A percentile compares a stretch with the other conserved stretches of the same genome.
phyloP scores from a whole-genome alignment of 1,284 basidiomycete species.

The Apiotrichum akiyoshidainum region DNA sequence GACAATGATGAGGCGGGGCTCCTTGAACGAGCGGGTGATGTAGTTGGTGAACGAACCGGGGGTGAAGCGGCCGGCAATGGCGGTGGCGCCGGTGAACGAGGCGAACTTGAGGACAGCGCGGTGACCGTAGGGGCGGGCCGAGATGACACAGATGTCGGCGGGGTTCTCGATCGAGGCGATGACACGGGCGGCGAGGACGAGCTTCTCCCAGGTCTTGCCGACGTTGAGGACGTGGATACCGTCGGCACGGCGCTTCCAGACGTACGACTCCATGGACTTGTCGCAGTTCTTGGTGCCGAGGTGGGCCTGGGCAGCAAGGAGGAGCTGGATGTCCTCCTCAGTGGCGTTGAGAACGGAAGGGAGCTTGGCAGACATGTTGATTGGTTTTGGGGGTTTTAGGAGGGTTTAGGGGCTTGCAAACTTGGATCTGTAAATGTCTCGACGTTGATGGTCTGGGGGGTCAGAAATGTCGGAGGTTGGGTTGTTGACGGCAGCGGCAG shows the following conservation, averaged over 20 bases:
- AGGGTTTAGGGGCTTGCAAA: slow-evolving; percentile 42
- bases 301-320: slow-evolving; percentile 93
- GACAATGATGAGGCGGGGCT: slow-evolving; percentile 95
- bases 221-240: slow-evolving; percentile 97
- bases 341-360: slow-evolving; percentile 89
- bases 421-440: slow-evolving; percentile 36
- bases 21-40: slow-evolving; percentile 99
- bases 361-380: slow-evolving; percentile 62
- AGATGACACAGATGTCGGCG: slow-evolving; percentile 95
- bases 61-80: slow-evolving; percentile 98
- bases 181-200: slow-evolving; percentile 89
- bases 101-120: slow-evolving; percentile 98
- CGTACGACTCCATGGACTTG: slow-evolving; percentile 97
- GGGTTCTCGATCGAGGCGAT: slow-evolving; percentile 97
- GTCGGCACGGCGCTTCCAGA: slow-evolving; percentile 94
- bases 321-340: slow-evolving; percentile 93
- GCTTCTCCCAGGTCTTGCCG: slow-evolving; percentile 99
- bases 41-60: slow-evolving; percentile 99
- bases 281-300: slow-evolving; percentile 98
- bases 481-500: neutral
- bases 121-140: slow-evolving; percentile 96
- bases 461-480: too few species aligned
- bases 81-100: slow-evolving; percentile 94
- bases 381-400: slow-evolving; percentile 19
- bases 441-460: slow-evolving; percentile 19